Percentiles rank a stretch among this genome's conserved stretches.
Conservation (phyloP, 2,329 filamentous ascomycete genomes). For the Podosphaera aphanis region DNA sequence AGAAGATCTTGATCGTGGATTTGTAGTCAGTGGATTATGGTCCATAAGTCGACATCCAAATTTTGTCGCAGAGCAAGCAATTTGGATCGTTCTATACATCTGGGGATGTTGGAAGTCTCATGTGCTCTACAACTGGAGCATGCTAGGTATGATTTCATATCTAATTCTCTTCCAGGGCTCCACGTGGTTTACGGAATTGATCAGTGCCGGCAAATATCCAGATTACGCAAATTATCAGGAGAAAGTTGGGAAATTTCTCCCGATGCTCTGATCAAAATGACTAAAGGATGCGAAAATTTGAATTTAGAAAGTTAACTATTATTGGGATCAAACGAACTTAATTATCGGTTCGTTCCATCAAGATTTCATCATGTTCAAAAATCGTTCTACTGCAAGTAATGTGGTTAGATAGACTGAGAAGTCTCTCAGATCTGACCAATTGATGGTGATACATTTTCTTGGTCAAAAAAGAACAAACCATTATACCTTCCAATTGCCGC, state of each 20-base stretch:
- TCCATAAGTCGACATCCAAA: slow-evolving; percentile 81
- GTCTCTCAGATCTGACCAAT: too few species aligned
- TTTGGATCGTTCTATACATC: slow-evolving; percentile 74
- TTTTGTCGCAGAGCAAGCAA: slow-evolving; percentile 72
- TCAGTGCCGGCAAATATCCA: slow-evolving; percentile 62
- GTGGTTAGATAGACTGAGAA: too few species aligned
- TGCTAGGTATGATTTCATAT: slow-evolving; percentile 43
- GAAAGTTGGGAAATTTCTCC: slow-evolving; percentile 64
- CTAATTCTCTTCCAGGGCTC: slow-evolving; percentile 72
- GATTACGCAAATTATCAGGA: slow-evolving; percentile 72
- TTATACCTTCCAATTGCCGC: too few species aligned
- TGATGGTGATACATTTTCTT: too few species aligned
- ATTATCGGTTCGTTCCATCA: too few species aligned
- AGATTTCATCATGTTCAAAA: too few species aligned
- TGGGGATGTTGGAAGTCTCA: slow-evolving; percentile 62
- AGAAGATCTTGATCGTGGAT: slow-evolving; percentile 71
- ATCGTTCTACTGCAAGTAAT: too few species aligned
- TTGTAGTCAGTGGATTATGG: slow-evolving; percentile 67
- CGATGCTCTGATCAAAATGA: slow-evolving; percentile 21
- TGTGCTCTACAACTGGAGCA: slow-evolving; percentile 56
- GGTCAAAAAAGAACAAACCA: too few species aligned
- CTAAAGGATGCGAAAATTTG: too few species aligned
- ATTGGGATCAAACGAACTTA: too few species aligned
- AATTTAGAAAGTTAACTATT: too few species aligned
- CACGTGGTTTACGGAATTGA: slow-evolving; percentile 64